Percentiles rank a stretch among this genome's conserved stretches.
phyloP scores from a whole-genome alignment of 202 grass and related monocot genomes.

The Setaria viridis region DNA sequence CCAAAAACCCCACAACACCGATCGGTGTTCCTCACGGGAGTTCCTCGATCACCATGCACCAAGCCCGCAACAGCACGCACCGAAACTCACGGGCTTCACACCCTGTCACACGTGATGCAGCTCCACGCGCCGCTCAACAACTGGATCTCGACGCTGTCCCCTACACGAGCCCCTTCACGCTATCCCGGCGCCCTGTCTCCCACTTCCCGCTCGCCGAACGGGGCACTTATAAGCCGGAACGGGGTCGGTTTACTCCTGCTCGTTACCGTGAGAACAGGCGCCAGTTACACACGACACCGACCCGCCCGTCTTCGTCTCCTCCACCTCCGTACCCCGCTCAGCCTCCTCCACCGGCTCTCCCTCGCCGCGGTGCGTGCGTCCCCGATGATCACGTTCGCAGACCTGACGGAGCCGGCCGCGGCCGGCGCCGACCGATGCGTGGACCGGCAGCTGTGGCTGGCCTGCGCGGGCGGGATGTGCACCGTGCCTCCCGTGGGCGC shows the following conservation, averaged over 20 bases:
- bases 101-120: not conserved
- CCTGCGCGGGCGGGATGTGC: conserved; percentile 94
- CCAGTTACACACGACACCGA: not conserved
- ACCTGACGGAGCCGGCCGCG: conserved; percentile 50
- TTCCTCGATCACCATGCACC: not conserved
- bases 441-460: conserved; percentile 89
- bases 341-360: not conserved
- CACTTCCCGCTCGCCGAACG: conserved; percentile 37
- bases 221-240: conserved; percentile 42
- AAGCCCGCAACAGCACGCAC: not conserved
- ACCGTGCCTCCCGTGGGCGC: conserved; percentile 73
- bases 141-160: not conserved
- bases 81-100: not conserved
- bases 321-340: not conserved
- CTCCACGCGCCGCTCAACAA: conserved; percentile 8
- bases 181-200: not conserved
- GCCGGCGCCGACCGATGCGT: conserved; percentile 56
- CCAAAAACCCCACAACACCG: conserved; percentile 15
- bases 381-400: conserved; percentile 79
- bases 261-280: conserved; percentile 47
- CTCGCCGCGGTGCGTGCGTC: not conserved
- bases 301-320: conserved; percentile 26
- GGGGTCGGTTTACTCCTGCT: conserved; percentile 22
- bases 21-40: conserved; percentile 5
- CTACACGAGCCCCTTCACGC: not conserved